Evolutionary conservation across 202 grass and related monocot genomes (phyloP).

Genomic region (Carex arenaria): DNA sequence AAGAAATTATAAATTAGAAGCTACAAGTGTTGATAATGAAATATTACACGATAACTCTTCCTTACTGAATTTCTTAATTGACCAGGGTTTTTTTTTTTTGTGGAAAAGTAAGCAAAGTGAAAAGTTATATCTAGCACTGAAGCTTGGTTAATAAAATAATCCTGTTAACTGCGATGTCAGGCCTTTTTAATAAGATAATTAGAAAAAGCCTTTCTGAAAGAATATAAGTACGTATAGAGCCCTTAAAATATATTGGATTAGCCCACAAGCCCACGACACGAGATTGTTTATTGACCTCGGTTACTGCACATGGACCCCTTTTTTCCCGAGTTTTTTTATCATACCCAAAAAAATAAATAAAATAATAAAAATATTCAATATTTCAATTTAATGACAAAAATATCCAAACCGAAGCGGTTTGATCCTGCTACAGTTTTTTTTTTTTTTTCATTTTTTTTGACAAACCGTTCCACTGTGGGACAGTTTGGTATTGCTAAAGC

Average conservation of each 20-base stretch:
- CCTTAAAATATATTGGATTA: background rate
- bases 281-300: constrained; percentile 10
- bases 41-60: background rate
- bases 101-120: background rate
- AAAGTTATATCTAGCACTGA: background rate
- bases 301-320: constrained; percentile 7
- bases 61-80: too few relatives aligned
- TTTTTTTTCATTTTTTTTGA: too few relatives aligned
- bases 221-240: background rate
- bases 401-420: too few relatives aligned
- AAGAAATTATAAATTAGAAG: too few relatives aligned
- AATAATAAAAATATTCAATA: too few relatives aligned
- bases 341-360: too few relatives aligned
- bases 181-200: background rate
- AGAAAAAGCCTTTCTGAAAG: background rate
- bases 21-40: background rate
- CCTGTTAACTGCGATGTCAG: background rate
- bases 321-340: too few relatives aligned
- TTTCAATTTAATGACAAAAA: too few relatives aligned
- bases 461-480: too few relatives aligned
- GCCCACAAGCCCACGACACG: background rate
- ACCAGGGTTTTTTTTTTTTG: too few relatives aligned
- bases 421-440: too few relatives aligned
- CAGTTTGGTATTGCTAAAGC: too few relatives aligned
- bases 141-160: background rate